Evolutionary conservation across 257 asterid genomes (phyloP), one percentile per base, ranked within the genome.

Genomic region (Capsicum pubescens): DNA sequence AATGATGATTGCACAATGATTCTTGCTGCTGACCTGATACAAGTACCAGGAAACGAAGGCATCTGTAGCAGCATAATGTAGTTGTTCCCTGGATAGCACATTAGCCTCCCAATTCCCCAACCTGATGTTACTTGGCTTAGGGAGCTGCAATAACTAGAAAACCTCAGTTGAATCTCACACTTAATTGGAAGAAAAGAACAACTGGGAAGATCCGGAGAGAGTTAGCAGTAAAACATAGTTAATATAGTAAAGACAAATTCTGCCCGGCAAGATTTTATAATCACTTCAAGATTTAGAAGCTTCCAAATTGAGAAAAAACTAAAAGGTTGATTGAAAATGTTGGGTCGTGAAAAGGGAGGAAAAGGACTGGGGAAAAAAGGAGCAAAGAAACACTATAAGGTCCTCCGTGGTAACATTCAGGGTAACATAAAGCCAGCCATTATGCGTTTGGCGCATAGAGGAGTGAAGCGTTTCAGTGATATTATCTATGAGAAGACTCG

Each of bases 41-140:
- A 95, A 92, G 87, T 88, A 84, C 97, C 98, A 94, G 48, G 99
- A 95, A 82, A 89, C 86, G 8, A 93, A 95, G 71, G 99, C 99
- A 90, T 95, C 99, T 8, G 96, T 91, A 68, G 99, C 98, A 39
- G 98, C 99, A 87, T 95, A 95, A 8, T 86, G 85, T 79, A 94
- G 84, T 89, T 93, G 93, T 56, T 93, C 92, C 71, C 81, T 85
- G 66, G 99, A 93, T 82, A 95, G 89, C 89, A 63, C 85, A 50
- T 86, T 86, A 39, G 89, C 97, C 90, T 95, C 99, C 99, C 98
- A 95, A 86, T 95, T 95, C 77, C 99, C 99, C 82, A 91, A 86
- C 88, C 97, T 89, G 83, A 94, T 90, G 56, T 71, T 88, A 35
- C 83, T 89, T 80, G 97, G 96, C 85, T 95, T 95, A 32, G 98